Evolutionary conservation across 192 early-diverging fungal species (phyloP), one percentile per base, ranked within the genome.

Genomic region (Coemansia sp.): DNA sequence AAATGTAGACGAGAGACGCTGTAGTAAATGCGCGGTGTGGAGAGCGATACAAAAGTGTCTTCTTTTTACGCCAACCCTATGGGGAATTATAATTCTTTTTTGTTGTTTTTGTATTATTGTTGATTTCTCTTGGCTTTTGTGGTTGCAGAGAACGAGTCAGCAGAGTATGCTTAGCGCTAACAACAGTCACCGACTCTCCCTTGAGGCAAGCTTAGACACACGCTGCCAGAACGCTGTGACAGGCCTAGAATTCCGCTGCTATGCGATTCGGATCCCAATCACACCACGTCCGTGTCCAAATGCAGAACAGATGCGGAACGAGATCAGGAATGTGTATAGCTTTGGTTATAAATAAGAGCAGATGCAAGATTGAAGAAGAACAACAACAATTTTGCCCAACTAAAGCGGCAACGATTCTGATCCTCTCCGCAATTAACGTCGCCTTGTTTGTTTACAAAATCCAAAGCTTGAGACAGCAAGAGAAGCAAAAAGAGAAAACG

Each of bases 381-480:
- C 37, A 41, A 37, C 39, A 59, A 59, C 51, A 54, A 59, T 59
- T 37, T 37, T 22, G 57, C 57, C 26, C 39, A 41, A 41, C 39
- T 26, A 54, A 41, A 41, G 39, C 39, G 40, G 40, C 39, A 59
- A 22, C 32, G 32, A 59, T 59, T 59, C 57, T 19, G 57, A 59
- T 59, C 39, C 57, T 59, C 57, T 59, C 39, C 57, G 57, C 57
- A 59, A 37, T 41, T 59, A 67, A 39, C 45, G 55, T 45, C 47
- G 16, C 39, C 45, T 47, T 68, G 58, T 68, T 49, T 68, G 37
- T 68, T 68, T 10, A 61, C 66, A 60, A 61, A 59, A 59, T 37
- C 32, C 57, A 59, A 59, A 59, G 57, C 66, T 39, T 13, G 63
- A 64, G 63, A 40, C 37, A 48, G 46, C 51, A 19, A 57, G 58